phyloP scores from a whole-genome alignment of 352 stramenopile species.

The Globisporangium nagaii region DNA sequence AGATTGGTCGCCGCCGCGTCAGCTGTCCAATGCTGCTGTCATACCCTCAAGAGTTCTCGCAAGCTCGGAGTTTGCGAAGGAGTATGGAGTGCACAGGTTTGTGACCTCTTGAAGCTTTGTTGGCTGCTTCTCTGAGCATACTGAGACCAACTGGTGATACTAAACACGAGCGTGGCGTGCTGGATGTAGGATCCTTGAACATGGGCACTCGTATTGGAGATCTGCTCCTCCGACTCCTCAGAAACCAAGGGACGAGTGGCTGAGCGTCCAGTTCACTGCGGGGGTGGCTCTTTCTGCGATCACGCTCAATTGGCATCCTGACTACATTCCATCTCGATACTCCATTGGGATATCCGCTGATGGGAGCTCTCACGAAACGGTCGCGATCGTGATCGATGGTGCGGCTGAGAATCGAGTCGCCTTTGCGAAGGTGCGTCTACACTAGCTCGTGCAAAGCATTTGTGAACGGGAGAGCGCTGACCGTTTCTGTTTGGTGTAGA shows the following conservation, averaged over 20 bases:
- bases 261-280: conserved; percentile 46
- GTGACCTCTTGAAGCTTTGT: too few relatives aligned
- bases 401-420: conserved; percentile 24
- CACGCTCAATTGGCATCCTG: conserved; percentile 38
- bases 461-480: too few relatives aligned
- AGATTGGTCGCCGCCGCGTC: conserved; percentile 69
- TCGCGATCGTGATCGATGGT: conserved; percentile 36
- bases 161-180: not conserved
- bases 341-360: conserved; percentile 43
- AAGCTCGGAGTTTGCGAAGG: conserved; percentile 56
- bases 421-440: conserved; percentile 45
- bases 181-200: conserved; percentile 38
- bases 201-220: conserved; percentile 33
- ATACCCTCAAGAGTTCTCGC: conserved; percentile 39
- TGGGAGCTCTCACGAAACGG: conserved; percentile 35
- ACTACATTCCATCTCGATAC: conserved; percentile 34
- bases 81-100: conserved; percentile 37
- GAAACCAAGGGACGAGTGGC: conserved; percentile 32
- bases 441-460: not conserved
- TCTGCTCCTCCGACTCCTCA: conserved; percentile 20
- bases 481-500: not conserved
- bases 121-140: too few relatives aligned
- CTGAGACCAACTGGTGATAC: too few relatives aligned
- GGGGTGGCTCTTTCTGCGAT: conserved; percentile 37
- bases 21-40: conserved; percentile 37